Percentiles rank a stretch among this genome's conserved stretches.
Conservation (phyloP, 768 basidiomycete species). For the Russula earlei region DNA sequence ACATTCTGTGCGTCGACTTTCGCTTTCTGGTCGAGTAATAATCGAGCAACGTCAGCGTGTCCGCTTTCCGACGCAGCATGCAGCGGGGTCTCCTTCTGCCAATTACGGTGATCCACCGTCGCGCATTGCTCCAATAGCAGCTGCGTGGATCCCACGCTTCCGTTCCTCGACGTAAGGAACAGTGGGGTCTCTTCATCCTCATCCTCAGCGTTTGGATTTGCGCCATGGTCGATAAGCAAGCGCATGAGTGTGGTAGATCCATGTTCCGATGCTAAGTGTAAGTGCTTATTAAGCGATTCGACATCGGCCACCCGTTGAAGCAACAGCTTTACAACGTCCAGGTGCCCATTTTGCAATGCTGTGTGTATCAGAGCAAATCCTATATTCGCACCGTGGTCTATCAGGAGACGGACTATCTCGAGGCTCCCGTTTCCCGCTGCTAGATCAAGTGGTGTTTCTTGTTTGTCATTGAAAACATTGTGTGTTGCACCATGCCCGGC, state of each 20-base stretch:
- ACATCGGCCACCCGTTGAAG: too few relatives aligned
- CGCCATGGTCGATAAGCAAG: background rate
- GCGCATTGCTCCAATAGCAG: background rate
- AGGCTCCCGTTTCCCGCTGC: too few relatives aligned
- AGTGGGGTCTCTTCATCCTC: accelerated
- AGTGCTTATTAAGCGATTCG: background rate
- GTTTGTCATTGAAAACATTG: background rate
- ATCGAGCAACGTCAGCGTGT: background rate
- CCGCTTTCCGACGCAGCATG: background rate
- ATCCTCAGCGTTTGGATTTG: background rate
- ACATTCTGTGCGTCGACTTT: background rate
- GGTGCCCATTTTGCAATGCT: too few relatives aligned
- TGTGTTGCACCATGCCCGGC: background rate
- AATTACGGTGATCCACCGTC: background rate
- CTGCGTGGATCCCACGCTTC: background rate
- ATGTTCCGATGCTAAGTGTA: background rate
- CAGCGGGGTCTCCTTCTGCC: background rate
- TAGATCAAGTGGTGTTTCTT: too few relatives aligned
- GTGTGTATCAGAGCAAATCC: too few relatives aligned
- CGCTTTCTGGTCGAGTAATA: background rate
- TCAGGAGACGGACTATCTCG: too few relatives aligned
- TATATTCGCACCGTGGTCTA: too few relatives aligned
- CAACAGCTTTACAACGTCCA: too few relatives aligned
- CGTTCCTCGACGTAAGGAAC: background rate
- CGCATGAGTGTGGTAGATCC: background rate